phyloP scores from a whole-genome alignment of 768 basidiomycete species.

The Suillus cothurnatus region DNA sequence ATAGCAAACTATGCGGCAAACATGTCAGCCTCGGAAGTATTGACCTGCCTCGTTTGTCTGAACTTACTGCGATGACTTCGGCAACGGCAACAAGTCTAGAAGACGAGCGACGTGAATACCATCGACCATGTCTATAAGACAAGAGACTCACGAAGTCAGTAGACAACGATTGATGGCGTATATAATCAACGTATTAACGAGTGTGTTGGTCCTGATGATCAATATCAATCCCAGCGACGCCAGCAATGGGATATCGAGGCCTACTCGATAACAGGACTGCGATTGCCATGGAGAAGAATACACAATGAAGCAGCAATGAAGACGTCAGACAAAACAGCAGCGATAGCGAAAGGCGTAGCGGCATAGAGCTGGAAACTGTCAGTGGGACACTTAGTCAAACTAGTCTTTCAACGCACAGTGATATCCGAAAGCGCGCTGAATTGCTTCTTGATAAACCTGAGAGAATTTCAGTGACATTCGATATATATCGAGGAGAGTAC shows the following conservation, averaged over 20 bases:
- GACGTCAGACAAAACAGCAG: slow-evolving; percentile 47
- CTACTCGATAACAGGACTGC: slow-evolving; percentile 40
- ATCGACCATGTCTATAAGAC: not conserved
- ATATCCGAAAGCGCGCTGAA: slow-evolving; percentile 40
- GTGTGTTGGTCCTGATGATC: slow-evolving; percentile 39
- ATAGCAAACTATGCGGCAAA: slow-evolving; percentile 36
- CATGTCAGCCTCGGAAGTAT: not conserved
- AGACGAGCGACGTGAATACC: not conserved
- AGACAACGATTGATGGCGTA: slow-evolving; percentile 54
- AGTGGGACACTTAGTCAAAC: not conserved
- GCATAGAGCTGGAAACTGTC: slow-evolving; percentile 32
- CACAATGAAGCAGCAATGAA: slow-evolving; percentile 46
- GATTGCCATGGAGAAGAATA: slow-evolving; percentile 41
- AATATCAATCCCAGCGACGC: not conserved
- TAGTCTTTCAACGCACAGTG: slow-evolving; percentile 28
- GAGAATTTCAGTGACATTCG: not conserved
- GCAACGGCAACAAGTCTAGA: slow-evolving; percentile 21
- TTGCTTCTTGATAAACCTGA: slow-evolving; percentile 41
- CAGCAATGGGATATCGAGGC: not conserved
- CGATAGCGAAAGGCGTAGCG: slow-evolving; percentile 47
- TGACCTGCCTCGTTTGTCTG: not conserved
- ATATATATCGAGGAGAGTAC: not conserved
- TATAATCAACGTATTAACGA: slow-evolving; percentile 46
- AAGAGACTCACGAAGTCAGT: slow-evolving; percentile 44
- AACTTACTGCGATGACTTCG: slow-evolving; percentile 24